Evolutionary conservation across 495 filamentous ascomycete genomes (phyloP).

Genomic region (Astrothelium macrocarpum): DNA sequence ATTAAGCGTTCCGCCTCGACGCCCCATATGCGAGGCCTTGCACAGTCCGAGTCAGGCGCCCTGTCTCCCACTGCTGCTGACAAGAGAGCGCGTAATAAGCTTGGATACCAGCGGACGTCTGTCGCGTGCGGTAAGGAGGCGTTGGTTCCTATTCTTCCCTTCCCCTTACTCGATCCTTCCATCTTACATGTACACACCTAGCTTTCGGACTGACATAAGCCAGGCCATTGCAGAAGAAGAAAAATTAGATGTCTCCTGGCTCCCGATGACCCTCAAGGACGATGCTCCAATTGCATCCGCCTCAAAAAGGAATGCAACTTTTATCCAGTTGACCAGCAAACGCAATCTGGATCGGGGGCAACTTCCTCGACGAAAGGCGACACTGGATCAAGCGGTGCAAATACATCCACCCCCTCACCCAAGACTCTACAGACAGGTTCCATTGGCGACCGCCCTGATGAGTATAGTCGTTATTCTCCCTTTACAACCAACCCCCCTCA

Average conservation of each 20-base stretch:
- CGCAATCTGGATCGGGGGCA: constrained; percentile 33
- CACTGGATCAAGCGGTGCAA: constrained; percentile 5
- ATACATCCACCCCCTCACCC: background rate
- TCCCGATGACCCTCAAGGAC: constrained; percentile 64
- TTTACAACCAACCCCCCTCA: background rate
- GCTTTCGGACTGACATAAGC: constrained; percentile 4
- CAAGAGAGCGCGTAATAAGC: constrained; percentile 60
- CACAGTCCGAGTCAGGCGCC: background rate
- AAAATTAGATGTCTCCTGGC: constrained; percentile 90
- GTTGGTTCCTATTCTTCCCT: constrained; percentile 10
- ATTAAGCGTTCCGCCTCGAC: constrained; percentile 4
- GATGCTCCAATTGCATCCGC: constrained; percentile 92
- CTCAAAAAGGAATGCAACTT: constrained; percentile 95
- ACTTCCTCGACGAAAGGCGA: constrained; percentile 16
- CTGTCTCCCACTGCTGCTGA: background rate
- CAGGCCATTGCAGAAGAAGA: constrained; percentile 86
- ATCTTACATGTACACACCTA: background rate
- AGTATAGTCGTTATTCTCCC: background rate
- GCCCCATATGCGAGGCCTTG: background rate
- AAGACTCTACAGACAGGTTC: background rate
- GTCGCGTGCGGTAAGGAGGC: constrained; percentile 86
- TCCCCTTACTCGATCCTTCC: constrained; percentile 15
- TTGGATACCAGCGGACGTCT: constrained; percentile 94
- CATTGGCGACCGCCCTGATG: background rate
- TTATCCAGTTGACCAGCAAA: constrained; percentile 81